These are phyloP conservation scores for Xylariaceae sp. DNA, from an alignment of 2,329 filamentous ascomycete genomes.

Conservation along the genomic window DNA sequence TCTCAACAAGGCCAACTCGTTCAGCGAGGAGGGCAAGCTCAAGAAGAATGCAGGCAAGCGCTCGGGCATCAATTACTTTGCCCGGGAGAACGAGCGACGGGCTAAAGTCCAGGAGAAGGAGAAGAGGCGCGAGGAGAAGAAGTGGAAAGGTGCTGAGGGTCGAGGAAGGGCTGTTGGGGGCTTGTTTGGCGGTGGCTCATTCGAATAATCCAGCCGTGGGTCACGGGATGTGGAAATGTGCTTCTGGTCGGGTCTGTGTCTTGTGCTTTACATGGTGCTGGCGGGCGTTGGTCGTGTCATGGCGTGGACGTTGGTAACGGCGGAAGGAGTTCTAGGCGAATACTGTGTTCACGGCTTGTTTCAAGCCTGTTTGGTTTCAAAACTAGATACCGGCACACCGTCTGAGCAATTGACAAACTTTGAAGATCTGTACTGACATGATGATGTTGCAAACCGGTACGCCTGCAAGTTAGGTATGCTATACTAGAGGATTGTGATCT, in stretches of 20 bases:
- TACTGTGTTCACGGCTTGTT: too few species aligned
- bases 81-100: constrained; percentile 53
- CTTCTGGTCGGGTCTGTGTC: not conserved
- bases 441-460: too few species aligned
- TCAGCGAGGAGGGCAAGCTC: constrained; percentile 50
- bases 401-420: too few species aligned
- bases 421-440: too few species aligned
- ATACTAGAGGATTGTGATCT: too few species aligned
- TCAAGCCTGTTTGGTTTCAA: too few species aligned
- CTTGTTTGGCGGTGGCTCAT: constrained; percentile 52
- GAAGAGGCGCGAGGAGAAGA: constrained; percentile 53
- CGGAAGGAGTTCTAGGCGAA: too few species aligned
- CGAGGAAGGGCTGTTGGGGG: constrained; percentile 54
- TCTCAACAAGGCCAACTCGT: constrained; percentile 21
- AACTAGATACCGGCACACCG: too few species aligned
- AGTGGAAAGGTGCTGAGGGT: constrained; percentile 53
- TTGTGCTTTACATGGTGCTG: not conserved
- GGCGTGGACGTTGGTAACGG: not conserved
- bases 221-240: constrained; percentile 2
- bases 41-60: constrained; percentile 57
- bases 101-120: constrained; percentile 53
- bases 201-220: constrained; percentile 43
- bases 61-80: constrained; percentile 58
- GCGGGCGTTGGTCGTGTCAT: not conserved
- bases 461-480: too few species aligned